phyloP scores from a whole-genome alignment of 352 stramenopile genomes.

The Phytophthora litchii region DNA sequence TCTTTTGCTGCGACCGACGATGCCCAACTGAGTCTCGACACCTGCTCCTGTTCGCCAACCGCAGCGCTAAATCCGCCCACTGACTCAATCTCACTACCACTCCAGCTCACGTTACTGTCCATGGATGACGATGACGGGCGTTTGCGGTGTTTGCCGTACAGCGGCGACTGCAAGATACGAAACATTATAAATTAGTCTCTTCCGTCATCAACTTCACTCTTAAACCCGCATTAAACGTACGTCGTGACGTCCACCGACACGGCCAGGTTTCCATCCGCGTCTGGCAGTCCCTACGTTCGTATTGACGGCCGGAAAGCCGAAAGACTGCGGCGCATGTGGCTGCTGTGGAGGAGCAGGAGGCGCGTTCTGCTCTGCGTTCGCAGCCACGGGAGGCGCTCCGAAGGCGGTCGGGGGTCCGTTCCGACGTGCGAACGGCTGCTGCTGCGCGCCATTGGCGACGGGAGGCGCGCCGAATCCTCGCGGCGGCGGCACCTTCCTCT shows the following conservation, averaged over 20 bases:
- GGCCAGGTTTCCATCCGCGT: conserved; percentile 36
- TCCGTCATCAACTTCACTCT: not conserved
- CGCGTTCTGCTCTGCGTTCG: conserved; percentile 9
- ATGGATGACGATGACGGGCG: conserved; percentile 43
- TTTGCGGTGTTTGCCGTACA: conserved; percentile 47
- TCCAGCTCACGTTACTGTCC: conserved; percentile 49
- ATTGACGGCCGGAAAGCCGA: conserved; percentile 26
- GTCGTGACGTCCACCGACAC: conserved; percentile 36
- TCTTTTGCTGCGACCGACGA: conserved; percentile 28
- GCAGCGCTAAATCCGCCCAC: conserved; percentile 14
- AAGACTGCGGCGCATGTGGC: conserved; percentile 12
- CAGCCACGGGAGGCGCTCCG: not conserved
- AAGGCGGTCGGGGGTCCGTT: conserved; percentile 4
- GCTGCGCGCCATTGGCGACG: conserved; percentile 10
- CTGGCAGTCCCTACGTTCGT: conserved; percentile 17
- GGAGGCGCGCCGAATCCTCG: conserved; percentile 22
- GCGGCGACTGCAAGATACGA: conserved; percentile 32
- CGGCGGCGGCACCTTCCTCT: conserved; percentile 32
- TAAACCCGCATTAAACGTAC: conserved; percentile 22
- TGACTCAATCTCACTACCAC: conserved; percentile 39
- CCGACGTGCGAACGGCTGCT: conserved; percentile 16
- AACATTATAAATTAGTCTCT: conserved; percentile 13
- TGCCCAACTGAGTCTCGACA: conserved; percentile 23
- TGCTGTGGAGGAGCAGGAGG: conserved; percentile 24
- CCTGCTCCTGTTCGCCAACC: conserved; percentile 20